phyloP scores from a whole-genome alignment of 257 asterid species.

The Solanum neorickii region DNA sequence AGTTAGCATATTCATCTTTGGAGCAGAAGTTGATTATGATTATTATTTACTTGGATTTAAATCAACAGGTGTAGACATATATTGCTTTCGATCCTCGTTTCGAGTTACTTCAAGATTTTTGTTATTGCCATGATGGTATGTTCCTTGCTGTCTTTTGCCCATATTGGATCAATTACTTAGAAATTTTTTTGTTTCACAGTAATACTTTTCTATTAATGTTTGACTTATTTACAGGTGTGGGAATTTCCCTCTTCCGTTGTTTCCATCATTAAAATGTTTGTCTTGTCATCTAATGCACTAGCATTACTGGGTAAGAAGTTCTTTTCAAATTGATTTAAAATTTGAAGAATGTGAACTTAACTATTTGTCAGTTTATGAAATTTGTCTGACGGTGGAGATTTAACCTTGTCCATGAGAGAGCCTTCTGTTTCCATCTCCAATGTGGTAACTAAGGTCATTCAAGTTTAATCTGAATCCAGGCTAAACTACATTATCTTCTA shows the following conservation, averaged over 20 bases:
- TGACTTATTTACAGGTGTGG: conserved; percentile 52
- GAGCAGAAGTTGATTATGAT: neutral
- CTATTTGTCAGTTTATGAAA: neutral
- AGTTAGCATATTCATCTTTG: neutral
- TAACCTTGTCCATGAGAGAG: neutral
- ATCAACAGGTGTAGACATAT: conserved; percentile 50
- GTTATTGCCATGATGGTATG: conserved; percentile 73
- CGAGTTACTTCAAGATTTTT: conserved; percentile 79
- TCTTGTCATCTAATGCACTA: conserved; percentile 65
- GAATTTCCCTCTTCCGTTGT: conserved; percentile 65
- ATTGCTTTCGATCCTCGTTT: conserved; percentile 42
- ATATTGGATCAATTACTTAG: neutral
- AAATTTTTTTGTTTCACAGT: neutral
- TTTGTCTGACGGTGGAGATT: neutral
- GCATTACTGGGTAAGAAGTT: conserved; percentile 56
- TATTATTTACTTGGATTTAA: neutral
- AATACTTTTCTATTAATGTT: neutral
- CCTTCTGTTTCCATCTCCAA: neutral
- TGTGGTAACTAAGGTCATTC: neutral
- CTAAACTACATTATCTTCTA: too few relatives aligned
- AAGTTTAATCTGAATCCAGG: neutral
- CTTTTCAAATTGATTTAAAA: neutral
- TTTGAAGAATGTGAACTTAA: neutral
- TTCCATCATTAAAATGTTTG: conserved; percentile 62
- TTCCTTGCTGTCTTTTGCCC: neutral